Percentiles rank a stretch among this genome's conserved stretches.
These are phyloP conservation scores for Sordaria brevicollis DNA, from an alignment of 495 filamentous ascomycete genomes.

Conservation along the genomic window DNA sequence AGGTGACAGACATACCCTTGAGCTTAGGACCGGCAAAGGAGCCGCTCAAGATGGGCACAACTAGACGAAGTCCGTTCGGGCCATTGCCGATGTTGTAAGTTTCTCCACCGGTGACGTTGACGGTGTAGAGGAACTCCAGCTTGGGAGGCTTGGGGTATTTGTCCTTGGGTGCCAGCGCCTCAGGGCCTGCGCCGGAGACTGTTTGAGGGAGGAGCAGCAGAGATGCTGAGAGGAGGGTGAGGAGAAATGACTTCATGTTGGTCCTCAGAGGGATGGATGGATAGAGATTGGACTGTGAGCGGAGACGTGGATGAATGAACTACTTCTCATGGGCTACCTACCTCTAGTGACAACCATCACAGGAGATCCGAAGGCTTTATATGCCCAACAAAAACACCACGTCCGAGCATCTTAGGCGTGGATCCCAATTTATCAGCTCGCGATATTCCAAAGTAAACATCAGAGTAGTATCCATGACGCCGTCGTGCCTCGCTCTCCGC, in stretches of 20 bases:
- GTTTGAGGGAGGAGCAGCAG: neutral
- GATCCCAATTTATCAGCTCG: neutral
- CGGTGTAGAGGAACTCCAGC: slow-evolving; percentile 8
- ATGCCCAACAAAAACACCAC: neutral
- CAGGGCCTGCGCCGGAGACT: neutral
- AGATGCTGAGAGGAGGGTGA: neutral
- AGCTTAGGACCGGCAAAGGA: slow-evolving; percentile 12
- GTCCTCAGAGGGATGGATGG: neutral
- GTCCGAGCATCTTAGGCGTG: neutral
- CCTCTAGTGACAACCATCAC: too few species aligned
- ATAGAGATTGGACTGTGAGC: too few species aligned
- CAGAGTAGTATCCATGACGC: neutral
- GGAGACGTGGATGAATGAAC: too few species aligned
- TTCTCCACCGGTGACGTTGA: slow-evolving; percentile 13
- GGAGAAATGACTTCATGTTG: neutral
- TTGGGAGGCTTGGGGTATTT: slow-evolving; percentile 7
- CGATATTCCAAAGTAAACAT: neutral
- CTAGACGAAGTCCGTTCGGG: slow-evolving; percentile 3
- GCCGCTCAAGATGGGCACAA: slow-evolving; percentile 7
- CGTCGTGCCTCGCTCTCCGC: neutral
- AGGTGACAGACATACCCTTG: slow-evolving; percentile 1
- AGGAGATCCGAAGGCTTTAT: neutral
- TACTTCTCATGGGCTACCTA: too few species aligned
- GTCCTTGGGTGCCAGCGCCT: neutral
- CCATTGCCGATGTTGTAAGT: neutral